Evolutionary conservation across 2,329 filamentous ascomycete genomes (phyloP).

Genomic region (Claviceps sp.): DNA sequence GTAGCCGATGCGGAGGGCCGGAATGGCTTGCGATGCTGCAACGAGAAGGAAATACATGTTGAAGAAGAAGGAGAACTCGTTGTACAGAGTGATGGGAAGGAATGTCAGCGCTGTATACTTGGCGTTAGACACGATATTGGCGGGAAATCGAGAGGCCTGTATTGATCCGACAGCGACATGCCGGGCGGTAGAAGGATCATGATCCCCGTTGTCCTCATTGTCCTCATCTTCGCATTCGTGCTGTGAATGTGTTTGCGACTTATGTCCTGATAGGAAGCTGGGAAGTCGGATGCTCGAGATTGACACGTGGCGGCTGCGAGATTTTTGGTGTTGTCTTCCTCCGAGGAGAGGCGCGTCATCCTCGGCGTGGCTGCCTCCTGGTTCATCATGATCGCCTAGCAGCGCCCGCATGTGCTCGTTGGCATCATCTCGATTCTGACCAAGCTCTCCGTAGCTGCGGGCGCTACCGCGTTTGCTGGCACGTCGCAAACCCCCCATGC

Average conservation of each 20-base stretch:
- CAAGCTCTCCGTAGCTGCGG: slow-evolving; percentile 47
- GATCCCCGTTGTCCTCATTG: slow-evolving; percentile 37
- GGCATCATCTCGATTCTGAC: slow-evolving; percentile 38
- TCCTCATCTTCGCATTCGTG: slow-evolving; percentile 23
- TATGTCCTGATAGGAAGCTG: slow-evolving; percentile 43
- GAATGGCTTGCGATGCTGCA: slow-evolving; percentile 85
- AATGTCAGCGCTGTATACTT: slow-evolving; percentile 97
- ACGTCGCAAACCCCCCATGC: slow-evolving; percentile 50
- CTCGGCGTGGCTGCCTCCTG: slow-evolving; percentile 49
- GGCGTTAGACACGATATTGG: slow-evolving; percentile 88
- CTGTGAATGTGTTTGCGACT: slow-evolving; percentile 6
- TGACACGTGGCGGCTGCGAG: slow-evolving; percentile 16
- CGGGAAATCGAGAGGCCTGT: slow-evolving; percentile 66
- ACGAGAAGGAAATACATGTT: slow-evolving; percentile 98
- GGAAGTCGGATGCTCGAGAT: slow-evolving; percentile 49
- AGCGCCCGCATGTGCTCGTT: slow-evolving; percentile 56
- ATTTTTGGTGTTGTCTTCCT: slow-evolving; percentile 14
- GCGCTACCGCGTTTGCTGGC: slow-evolving; percentile 34
- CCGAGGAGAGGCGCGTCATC: slow-evolving; percentile 58
- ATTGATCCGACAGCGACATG: slow-evolving; percentile 61
- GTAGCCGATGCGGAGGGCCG: slow-evolving; percentile 81
- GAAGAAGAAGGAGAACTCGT: slow-evolving; percentile 99
- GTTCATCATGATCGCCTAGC: slow-evolving; percentile 49
- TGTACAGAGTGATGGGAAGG: slow-evolving; percentile 86
- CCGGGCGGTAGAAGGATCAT: slow-evolving; percentile 58